Percentiles rank a stretch among this genome's conserved stretches.
Conservation (phyloP, 306 rosid species). For the Rubus parviflorus region DNA sequence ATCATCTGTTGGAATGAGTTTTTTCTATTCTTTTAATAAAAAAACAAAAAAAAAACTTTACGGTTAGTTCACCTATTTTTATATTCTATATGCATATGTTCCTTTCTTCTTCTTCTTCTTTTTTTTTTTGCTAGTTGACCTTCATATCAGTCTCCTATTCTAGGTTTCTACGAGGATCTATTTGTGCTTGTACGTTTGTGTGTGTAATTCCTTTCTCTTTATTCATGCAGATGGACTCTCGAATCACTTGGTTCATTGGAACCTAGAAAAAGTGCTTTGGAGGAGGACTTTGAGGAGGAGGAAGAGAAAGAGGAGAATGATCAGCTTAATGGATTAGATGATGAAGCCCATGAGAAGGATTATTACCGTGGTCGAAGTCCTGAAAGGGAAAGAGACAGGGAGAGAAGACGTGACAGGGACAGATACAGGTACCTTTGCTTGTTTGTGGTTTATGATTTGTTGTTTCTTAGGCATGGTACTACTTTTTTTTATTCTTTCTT, state of each 20-base stretch:
- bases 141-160: neutral
- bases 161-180: neutral
- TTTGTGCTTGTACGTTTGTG: neutral
- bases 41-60: no score
- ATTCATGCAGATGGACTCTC: conserved; percentile 67
- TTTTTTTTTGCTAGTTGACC: neutral
- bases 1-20: neutral
- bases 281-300: conserved; percentile 98
- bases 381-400: conserved; percentile 79
- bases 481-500: neutral
- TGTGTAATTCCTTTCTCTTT: neutral
- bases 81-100: neutral
- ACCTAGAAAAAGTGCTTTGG: conserved; percentile 87
- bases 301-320: conserved; percentile 94
- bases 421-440: conserved; percentile 64
- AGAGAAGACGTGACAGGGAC: conserved; percentile 85
- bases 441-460: conserved; percentile 8
- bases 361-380: conserved; percentile 91
- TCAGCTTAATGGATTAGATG: conserved; percentile 65
- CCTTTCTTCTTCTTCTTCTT: neutral
- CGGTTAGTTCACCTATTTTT: neutral
- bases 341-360: conserved; percentile 69
- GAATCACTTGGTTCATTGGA: conserved; percentile 64
- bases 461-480: neutral
- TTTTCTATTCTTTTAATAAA: no score